Evolutionary conservation across 2,329 filamentous ascomycete species (phyloP).

Genomic region (Exophiala alcalophila): DNA sequence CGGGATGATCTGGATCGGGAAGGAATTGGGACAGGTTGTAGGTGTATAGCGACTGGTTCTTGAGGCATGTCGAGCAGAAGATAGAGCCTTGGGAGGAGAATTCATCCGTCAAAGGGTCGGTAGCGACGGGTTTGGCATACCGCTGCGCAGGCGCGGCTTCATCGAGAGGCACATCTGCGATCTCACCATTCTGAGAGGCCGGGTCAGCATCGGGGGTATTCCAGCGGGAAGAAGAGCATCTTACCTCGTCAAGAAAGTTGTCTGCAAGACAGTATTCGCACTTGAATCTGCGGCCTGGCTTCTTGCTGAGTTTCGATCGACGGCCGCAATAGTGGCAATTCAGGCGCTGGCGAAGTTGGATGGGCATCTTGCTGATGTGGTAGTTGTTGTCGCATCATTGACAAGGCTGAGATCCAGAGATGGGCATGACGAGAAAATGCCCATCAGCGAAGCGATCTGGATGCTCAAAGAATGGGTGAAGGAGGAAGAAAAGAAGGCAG

Average conservation of each 20-base stretch:
- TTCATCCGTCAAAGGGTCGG: slow-evolving; percentile 29
- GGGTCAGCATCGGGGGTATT: slow-evolving; percentile 25
- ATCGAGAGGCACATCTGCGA: slow-evolving; percentile 76
- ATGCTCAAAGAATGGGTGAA: too few relatives aligned
- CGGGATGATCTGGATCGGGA: slow-evolving; percentile 61
- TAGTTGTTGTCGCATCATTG: too few relatives aligned
- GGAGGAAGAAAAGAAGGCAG: too few relatives aligned
- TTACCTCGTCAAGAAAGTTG: slow-evolving; percentile 84
- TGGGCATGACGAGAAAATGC: too few relatives aligned
- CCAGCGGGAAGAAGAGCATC: slow-evolving; percentile 25
- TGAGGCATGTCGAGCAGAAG: slow-evolving; percentile 76
- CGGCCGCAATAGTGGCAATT: slow-evolving; percentile 82
- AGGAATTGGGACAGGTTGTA: slow-evolving; percentile 77
- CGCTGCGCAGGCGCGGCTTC: slow-evolving; percentile 45
- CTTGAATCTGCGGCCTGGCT: slow-evolving; percentile 62
- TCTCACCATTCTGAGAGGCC: slow-evolving; percentile 70
- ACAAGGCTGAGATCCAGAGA: too few relatives aligned
- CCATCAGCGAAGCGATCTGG: too few relatives aligned
- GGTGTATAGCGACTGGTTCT: slow-evolving; percentile 82
- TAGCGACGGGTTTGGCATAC: slow-evolving; percentile 46
- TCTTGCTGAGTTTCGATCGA: slow-evolving; percentile 39
- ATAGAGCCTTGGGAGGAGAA: slow-evolving; percentile 36
- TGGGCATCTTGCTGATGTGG: too few relatives aligned
- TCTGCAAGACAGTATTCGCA: slow-evolving; percentile 78
- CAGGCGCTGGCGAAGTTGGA: slow-evolving; percentile 48